Base-by-base conservation (phyloP, 768 basidiomycete genomes). In the Boletus reticuloceps region DNA sequence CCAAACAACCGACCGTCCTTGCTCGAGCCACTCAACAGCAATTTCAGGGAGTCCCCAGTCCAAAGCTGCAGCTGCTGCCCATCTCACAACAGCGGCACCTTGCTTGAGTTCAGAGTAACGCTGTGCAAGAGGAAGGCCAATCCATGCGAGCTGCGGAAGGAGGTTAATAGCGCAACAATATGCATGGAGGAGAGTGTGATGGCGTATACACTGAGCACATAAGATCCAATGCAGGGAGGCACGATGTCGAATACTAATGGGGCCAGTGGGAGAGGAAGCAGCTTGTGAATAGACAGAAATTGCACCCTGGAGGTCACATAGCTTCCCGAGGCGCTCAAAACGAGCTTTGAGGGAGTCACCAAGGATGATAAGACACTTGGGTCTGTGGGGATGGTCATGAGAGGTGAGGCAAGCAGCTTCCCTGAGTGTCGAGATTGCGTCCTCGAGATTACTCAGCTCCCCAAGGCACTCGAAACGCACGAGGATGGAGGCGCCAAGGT, bases 11-110 rank as follows among this genome's bases (percentile, higher is more conserved):
- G 63, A 61, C 2, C 59, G 57, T n/a, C 57, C 53, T 31, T 58
- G 59, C 25, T 61, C 59, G 9, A 61, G 59, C 59, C 59, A 61
- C 36, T 61, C 59, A 10, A 59, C 53, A 3, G 59, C 59, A 1
- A 37, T 44, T 32, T 54, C 38, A 3, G 42, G 50, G 16, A 22
- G 8, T 14, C 55, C 54, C 19, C 29, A 48, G 19, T 52, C 54
- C 47, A 65, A 42, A n/a, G 66, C 61, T 13, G 56, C 53, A 9
- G 66, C 65, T 2, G 66, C 66, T 1, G 63, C 66, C 8, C 62
- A 63, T n/a, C 64, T 53, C 2, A 57, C 66, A 8, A 68, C 37
- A 50, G 43, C 56, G 13, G 50, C 58, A 17, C 51, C 39, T 51
- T 6, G 38, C 10, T 11, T 20, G 27, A 68, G 55, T n/a, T 54